Conservation (phyloP, 2,329 filamentous ascomycete genomes). For the Plenodomus biglobosus region DNA sequence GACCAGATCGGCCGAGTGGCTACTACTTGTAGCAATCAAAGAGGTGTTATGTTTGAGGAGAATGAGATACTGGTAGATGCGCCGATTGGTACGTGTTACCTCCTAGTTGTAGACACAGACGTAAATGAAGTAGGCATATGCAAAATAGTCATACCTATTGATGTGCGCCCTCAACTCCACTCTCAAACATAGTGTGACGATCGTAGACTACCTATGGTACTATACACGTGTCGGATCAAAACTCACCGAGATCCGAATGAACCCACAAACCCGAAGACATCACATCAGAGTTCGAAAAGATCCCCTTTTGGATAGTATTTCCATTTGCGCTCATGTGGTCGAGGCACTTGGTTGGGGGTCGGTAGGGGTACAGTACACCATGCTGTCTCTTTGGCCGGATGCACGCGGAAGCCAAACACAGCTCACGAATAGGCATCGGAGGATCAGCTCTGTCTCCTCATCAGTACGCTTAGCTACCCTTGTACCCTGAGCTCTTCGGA, state of each 20-base stretch:
- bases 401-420: neutral
- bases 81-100: too few relatives aligned
- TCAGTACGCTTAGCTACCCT: neutral
- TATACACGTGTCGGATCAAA: neutral
- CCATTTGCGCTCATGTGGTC: neutral
- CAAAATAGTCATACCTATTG: too few relatives aligned
- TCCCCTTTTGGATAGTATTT: neutral
- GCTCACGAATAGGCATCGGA: neutral
- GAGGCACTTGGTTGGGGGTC: neutral
- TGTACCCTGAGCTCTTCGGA: neutral
- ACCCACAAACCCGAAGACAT: neutral
- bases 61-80: too few relatives aligned
- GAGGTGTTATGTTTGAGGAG: too few relatives aligned
- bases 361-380: too few relatives aligned
- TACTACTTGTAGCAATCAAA: too few relatives aligned
- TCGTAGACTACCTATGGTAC: neutral
- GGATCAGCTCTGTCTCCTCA: neutral
- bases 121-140: too few relatives aligned
- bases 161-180: too few relatives aligned
- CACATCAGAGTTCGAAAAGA: neutral
- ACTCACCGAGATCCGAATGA: neutral
- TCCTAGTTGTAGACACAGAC: too few relatives aligned
- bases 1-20: too few relatives aligned
- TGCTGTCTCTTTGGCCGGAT: neutral
- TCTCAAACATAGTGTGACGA: neutral